Evolutionary conservation across 192 early-diverging fungal genomes (phyloP).

Genomic region (Coemansia sp.): DNA sequence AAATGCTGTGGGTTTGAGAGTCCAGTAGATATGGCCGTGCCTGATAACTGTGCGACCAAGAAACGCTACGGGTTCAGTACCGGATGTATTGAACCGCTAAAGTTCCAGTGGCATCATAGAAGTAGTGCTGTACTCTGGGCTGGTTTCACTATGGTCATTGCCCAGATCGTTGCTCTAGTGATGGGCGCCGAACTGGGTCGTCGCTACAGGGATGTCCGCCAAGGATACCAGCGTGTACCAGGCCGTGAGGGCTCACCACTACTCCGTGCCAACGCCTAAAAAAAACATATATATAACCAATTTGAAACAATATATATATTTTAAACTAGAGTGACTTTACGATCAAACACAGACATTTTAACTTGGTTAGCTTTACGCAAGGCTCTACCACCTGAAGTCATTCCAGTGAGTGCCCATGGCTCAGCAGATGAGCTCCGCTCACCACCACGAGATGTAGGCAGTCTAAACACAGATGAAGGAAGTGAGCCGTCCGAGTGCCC

Average conservation of each 20-base stretch:
- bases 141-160: constrained; percentile 32
- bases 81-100: constrained; percentile 31
- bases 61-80: constrained; percentile 39
- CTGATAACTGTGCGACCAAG: constrained; percentile 39
- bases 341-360: constrained; percentile 34
- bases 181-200: constrained; percentile 47
- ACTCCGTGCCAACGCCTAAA: constrained; percentile 14
- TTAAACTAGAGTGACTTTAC: constrained; percentile 31
- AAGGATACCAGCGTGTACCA: constrained; percentile 38
- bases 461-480: constrained; percentile 43
- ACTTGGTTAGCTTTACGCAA: constrained; percentile 38
- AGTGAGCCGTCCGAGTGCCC: constrained; percentile 16
- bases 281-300: background rate
- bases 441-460: constrained; percentile 14
- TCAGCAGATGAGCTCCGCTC: background rate
- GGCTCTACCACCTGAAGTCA: constrained; percentile 44
- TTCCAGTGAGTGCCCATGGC: constrained; percentile 33
- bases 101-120: constrained; percentile 29
- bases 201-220: constrained; percentile 31
- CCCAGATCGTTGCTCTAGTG: constrained; percentile 39
- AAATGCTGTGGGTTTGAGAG: constrained; percentile 58
- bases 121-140: constrained; percentile 20
- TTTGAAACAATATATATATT: background rate
- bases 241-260: constrained; percentile 36
- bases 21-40: constrained; percentile 53